These are phyloP conservation scores for Lolium rigidum DNA, from an alignment of 176 grass and related monocot genomes.

Conservation along the genomic window DNA sequence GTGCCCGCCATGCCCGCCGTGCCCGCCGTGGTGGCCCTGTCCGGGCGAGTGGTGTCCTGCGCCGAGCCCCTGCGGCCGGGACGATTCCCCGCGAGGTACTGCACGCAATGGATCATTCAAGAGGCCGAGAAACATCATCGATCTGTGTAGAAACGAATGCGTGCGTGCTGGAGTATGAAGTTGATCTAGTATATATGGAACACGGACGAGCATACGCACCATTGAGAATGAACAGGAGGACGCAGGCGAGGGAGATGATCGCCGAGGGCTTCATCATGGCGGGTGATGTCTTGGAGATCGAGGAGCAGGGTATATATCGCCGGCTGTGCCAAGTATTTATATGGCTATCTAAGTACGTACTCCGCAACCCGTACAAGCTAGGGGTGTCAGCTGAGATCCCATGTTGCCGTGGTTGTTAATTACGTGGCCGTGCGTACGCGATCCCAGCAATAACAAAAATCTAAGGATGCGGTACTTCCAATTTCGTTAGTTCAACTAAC, in stretches of 20 bases:
- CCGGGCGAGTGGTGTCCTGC: neutral
- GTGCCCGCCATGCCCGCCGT: no score
- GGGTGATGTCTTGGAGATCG: neutral
- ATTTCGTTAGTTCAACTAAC: no score
- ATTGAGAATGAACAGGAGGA: neutral
- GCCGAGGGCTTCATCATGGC: neutral
- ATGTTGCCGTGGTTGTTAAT: no score
- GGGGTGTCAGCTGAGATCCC: no score
- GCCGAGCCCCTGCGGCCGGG: neutral
- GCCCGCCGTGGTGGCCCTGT: neutral
- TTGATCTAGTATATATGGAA: neutral
- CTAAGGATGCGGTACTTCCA: no score
- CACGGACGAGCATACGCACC: neutral
- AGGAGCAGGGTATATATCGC: neutral
- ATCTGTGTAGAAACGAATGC: neutral
- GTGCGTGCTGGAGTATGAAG: neutral
- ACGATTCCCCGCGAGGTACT: neutral
- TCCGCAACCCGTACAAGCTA: no score
- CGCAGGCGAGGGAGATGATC: neutral
- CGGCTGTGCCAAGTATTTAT: neutral
- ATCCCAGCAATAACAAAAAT: no score
- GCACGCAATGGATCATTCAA: neutral
- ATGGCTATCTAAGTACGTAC: no score
- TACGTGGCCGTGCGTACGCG: no score
- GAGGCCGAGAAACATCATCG: neutral